phyloP scores from a whole-genome alignment of 2,329 filamentous ascomycete genomes.

The Ustilaginoidea virens region DNA sequence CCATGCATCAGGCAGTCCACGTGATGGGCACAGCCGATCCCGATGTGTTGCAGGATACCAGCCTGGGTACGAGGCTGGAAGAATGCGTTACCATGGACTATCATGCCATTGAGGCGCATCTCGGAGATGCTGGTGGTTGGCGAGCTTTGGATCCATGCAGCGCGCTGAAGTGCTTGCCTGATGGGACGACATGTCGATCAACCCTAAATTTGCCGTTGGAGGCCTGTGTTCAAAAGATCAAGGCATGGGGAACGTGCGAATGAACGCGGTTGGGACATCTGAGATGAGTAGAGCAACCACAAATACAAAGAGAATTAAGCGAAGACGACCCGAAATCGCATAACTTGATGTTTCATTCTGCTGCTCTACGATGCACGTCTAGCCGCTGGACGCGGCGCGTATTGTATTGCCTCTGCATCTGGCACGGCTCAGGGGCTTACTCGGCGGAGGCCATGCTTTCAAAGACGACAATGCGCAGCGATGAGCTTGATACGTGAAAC shows the following conservation, averaged over 20 bases:
- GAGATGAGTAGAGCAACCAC: no score
- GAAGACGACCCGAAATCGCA: no score
- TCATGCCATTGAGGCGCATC: slow-evolving; percentile 8
- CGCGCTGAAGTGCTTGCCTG: neutral
- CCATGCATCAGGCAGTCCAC: slow-evolving; percentile 4
- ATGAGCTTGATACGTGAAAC: no score
- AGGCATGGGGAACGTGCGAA: neutral
- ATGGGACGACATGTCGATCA: neutral
- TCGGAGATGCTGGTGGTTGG: neutral
- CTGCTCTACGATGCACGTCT: no score
- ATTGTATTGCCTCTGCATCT: no score
- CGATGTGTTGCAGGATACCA: slow-evolving; percentile 1
- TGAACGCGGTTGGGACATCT: neutral
- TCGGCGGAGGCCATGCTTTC: no score
- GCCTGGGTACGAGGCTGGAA: slow-evolving; percentile 5
- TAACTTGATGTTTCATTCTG: no score
- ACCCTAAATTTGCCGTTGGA: slow-evolving; percentile 4
- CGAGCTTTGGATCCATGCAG: neutral
- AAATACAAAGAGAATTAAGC: no score
- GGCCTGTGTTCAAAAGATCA: slow-evolving; percentile 2
- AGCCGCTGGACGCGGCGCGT: no score
- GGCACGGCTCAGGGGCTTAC: no score
- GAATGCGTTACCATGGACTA: slow-evolving; percentile 9
- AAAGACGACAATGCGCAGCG: no score
- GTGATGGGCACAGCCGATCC: slow-evolving; percentile 3